Evolutionary conservation across 257 asterid species (phyloP), one percentile per base, ranked within the genome.

Genomic region (Petunia axillaris): DNA sequence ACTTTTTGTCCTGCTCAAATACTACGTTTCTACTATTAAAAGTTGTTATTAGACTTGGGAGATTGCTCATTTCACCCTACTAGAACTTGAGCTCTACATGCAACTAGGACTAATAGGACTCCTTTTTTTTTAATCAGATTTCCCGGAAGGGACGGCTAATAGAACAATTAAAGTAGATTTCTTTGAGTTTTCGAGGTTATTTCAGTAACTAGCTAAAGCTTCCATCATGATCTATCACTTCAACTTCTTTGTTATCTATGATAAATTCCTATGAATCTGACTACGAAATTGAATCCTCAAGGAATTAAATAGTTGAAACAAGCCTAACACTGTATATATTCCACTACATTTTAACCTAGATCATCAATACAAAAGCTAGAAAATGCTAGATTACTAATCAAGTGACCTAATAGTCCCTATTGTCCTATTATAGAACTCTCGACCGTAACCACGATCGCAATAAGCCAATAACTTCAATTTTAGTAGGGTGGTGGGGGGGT

Each of bases 161-260:
- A 25, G 25, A 25, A 25, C 55, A 70, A 16, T 8, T 43, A 6
- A 25, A 70, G 37, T 71, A 48, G 6, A 71, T 25, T 48, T 48
- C 43, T 71, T 5, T 48, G 44, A 48, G 60, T 71, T 71, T 48
- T 10, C 35, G 11, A 25, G 25, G 25, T 25, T 25, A 25, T 25
- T 25, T 25, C 25, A 25, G 25, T 25, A 25, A 25, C 25, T 25
- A 25, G 25, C 25, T 25, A 25, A 25, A 71, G 60, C 11, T 48
- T 25, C 9, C 1, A 0, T 70, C 25, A 70, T 70, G 77, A 10
- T 46, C 10, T 41, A 46, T 46, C 59, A 46, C 43, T 70, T 46
- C 77, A 41, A 71, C 43, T 71, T 46, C 77, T 71, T 71, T 70
- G 41, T 1, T 35, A 25, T 71, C 41, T 46, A 48, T 25, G 77